These are phyloP conservation scores for Citrus sp. DNA, from an alignment of 345 rosid species.

Conservation along the genomic window DNA sequence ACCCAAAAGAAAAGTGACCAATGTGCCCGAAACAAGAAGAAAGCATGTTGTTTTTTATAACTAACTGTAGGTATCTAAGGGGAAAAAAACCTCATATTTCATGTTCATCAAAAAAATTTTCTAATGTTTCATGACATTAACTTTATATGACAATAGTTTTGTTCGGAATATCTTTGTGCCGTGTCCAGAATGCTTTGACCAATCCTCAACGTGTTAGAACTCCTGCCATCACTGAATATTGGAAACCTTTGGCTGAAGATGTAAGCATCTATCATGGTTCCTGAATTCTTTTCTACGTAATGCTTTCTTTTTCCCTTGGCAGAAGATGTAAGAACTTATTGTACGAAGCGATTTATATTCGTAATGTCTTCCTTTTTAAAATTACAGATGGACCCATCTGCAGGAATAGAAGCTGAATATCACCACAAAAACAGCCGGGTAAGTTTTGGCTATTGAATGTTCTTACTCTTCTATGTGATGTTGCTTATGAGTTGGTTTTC, in stretches of 20 bases:
- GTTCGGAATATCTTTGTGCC: slow-evolving; percentile 14
- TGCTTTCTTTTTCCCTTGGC: neutral
- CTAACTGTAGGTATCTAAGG: neutral
- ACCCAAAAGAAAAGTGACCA: neutral
- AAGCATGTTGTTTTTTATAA: neutral
- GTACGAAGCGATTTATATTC: neutral
- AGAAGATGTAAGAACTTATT: too few relatives aligned
- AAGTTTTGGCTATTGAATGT: slow-evolving; percentile 5
- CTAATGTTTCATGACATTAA: neutral
- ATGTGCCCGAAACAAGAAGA: neutral
- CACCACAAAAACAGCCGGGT: slow-evolving; percentile 93
- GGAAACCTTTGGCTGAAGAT: slow-evolving; percentile 97
- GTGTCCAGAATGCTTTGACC: slow-evolving; percentile 74
- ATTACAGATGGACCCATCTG: slow-evolving; percentile 86
- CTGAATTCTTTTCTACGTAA: neutral
- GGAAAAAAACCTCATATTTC: neutral
- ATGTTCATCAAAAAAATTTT: neutral
- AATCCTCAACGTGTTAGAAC: slow-evolving; percentile 90
- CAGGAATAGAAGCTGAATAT: slow-evolving; percentile 92
- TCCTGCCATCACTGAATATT: slow-evolving; percentile 82
- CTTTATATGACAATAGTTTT: slow-evolving; percentile 1
- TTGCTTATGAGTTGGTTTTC: neutral
- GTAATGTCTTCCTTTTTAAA: slow-evolving; percentile 9
- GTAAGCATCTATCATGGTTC: slow-evolving; percentile 40
- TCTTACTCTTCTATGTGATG: neutral